Evolutionary conservation across 164 flowering plant species (phyloP).

Genomic region (Magnolia changhungtana): DNA sequence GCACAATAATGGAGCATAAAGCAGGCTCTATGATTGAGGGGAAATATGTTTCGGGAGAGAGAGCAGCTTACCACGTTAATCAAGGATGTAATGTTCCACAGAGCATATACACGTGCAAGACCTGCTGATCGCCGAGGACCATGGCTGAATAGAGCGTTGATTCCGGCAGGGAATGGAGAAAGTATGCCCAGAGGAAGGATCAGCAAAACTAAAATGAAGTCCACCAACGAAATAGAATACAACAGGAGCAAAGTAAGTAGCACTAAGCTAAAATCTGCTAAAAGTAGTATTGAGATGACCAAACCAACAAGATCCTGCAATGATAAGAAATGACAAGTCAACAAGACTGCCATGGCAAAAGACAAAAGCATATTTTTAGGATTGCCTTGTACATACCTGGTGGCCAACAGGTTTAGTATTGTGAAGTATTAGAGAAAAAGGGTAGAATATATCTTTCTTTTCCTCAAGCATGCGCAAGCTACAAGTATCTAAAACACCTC

Average conservation of each 20-base stretch:
- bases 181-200: constrained; percentile 80
- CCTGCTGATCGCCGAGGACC: constrained; percentile 87
- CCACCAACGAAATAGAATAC: constrained; percentile 71
- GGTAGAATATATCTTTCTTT: constrained; percentile 63
- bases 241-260: constrained; percentile 79
- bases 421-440: constrained; percentile 67
- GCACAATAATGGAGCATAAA: too few relatives aligned
- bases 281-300: constrained; percentile 69
- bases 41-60: background rate
- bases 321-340: background rate
- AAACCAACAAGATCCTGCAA: constrained; percentile 97
- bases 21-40: too few relatives aligned
- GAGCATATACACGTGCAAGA: constrained; percentile 84
- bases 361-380: background rate
- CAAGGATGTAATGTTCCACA: constrained; percentile 87
- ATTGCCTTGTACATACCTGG: constrained; percentile 55
- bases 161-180: constrained; percentile 91
- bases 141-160: constrained; percentile 88
- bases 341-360: background rate
- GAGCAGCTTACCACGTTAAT: constrained; percentile 75
- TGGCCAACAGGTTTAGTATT: constrained; percentile 97
- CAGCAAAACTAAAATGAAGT: constrained; percentile 60
- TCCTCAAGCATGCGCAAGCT: constrained; percentile 64
- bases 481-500: constrained; percentile 56
- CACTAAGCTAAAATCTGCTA: constrained; percentile 89